Base-by-base conservation (phyloP, 345 rosid species). In the Xanthoceras sorbifolium region DNA sequence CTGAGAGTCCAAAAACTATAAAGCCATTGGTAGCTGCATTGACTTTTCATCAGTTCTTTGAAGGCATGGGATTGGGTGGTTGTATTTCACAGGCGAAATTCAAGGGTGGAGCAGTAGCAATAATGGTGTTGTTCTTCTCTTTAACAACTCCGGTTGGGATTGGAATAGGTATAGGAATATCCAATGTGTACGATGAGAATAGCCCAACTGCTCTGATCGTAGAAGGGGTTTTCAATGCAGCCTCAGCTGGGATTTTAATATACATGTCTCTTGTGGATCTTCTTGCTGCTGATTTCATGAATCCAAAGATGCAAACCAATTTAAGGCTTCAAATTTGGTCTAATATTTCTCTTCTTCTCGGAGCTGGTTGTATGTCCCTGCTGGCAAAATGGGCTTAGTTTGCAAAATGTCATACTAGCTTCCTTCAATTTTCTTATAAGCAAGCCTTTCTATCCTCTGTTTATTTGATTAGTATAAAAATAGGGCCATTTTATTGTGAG, bases 61-160 rank as follows among this genome's bases (percentile, higher is more conserved):
- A 91, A 77, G 96, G 94, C 61, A 90, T 91, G 86, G 94, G 92
- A 10, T 89, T 91, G 4, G 96, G 97, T 0, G 92, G 94, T 0
- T 90, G 92, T 80, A 88, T 91, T 52, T 28, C 86, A 3, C 93
- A 90, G 89, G 89, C 89, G 20, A 85, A 82, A 71, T 87, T 84
- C 62, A 76, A 67, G 71, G 23, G 50, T 0, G 26, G 61, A 73
- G 65, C 85, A 1, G 32, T 77, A 0, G 78, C 76, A 48, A 59
- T 82, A 2, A 88, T 91, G 97, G 89, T 82, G 0, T 67, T 89
- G 28, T 89, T 91, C 66, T 93, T 93, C 67, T 67, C 92, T 6
- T 78, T 89, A 0, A 89, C 93, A 0, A 87, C 93, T 0, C 96
- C 97, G 2, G 79, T 85, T 0, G 95, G 94, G 54, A 85, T 93